phyloP scores from a whole-genome alignment of 169 alveolate species.

The Perkinsus marinus region DNA sequence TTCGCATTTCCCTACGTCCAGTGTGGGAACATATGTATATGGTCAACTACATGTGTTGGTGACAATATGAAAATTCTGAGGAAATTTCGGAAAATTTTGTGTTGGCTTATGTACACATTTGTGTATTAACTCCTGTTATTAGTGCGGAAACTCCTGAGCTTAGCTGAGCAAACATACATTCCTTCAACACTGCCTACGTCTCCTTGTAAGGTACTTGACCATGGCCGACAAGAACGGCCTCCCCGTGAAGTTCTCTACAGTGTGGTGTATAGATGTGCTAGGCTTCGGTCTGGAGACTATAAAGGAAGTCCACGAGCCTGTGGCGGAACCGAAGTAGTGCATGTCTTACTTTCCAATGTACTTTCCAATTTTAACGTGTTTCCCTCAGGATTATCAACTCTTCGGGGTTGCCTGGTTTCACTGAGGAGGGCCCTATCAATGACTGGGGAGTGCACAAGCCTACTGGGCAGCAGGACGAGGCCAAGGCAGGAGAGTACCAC shows the following conservation, averaged over 20 bases:
- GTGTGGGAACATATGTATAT: no score
- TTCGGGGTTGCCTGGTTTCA: not conserved
- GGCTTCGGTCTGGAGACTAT: not conserved
- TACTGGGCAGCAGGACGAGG: not conserved
- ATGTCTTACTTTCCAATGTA: not conserved
- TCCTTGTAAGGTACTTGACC: not conserved
- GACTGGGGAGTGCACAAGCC: not conserved
- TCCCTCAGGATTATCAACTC: not conserved
- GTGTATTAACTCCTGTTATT: no score
- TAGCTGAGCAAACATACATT: no score
- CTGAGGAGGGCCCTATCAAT: not conserved
- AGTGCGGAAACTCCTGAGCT: no score
- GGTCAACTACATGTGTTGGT: no score
- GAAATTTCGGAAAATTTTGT: no score
- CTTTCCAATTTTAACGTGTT: not conserved
- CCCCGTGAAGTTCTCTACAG: not conserved
- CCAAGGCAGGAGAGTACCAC: not conserved
- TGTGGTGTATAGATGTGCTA: not conserved
- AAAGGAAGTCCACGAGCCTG: not conserved
- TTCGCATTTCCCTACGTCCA: no score
- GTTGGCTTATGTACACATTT: no score
- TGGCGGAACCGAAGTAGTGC: not conserved
- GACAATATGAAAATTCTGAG: no score
- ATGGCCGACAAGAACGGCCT: not conserved
- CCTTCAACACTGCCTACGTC: no score